Base-by-base conservation (phyloP, 176 grass and related monocot genomes). In the Carex scoparia region DNA sequence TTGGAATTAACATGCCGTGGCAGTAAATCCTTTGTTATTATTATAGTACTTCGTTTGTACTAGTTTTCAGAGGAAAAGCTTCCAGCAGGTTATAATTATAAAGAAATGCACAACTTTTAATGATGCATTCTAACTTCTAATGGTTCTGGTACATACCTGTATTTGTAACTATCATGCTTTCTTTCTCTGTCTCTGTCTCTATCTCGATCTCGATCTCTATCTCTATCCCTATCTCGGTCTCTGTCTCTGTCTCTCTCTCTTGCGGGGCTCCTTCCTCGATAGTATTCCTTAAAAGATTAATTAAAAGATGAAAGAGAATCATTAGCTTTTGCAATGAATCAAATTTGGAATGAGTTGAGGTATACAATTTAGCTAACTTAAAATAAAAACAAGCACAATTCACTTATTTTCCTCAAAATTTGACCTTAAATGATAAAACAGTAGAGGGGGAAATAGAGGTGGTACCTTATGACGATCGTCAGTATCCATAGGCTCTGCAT, bases 1-100 rank as follows among this genome's bases (percentile, higher is more conserved):
- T 87, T 90, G 83, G 84, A 64, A 89, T 89, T 92, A 84, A 90
- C 87, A 94, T 88, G 92, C 92, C 90, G 84, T 88, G 92, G 87
- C 77, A 97, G 90, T 87, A 91, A 91, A 83, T 89, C 57, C 61
- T 42, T 38, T 46, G 59, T 83, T 72, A 61, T 79, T 78, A 84
- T 37, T 61, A 66, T 10, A 85, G 6, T 33, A 67, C 16, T 59
- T 61, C 13, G 78, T 81, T 88, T 69, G 61, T 69, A 84, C 73
- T 82, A 23, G 59, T 23, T 82, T 28, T 82, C 11, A 64, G 42
- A 89, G 63, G 44, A 91, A 69, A 83, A 75, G 79, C 94, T 93
- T 93, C 94, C 89, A 61, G 31, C 60, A 88, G 80, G 55, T 12
- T 63, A 77, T 7, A 57, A 65, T 44, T 23, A 57, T 69, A 74